Evolutionary conservation across 148 eudicot species (phyloP).

Genomic region (Rhododendron henanense): DNA sequence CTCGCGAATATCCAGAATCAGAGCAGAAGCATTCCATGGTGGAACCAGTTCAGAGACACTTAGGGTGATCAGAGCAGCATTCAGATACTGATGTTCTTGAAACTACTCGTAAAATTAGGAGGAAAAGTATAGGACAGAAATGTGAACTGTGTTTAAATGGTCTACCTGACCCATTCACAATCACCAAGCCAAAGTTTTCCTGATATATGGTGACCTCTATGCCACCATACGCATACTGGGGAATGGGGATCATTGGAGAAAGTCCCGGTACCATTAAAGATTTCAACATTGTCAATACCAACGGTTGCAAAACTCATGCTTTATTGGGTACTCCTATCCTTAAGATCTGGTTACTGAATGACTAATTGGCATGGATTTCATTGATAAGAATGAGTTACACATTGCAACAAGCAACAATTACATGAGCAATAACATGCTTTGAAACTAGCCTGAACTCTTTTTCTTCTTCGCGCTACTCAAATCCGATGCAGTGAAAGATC

Average conservation of each 20-base stretch:
- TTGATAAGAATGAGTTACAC: constrained; percentile 18
- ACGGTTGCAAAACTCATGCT: background rate
- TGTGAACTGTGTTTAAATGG: background rate
- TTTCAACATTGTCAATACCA: background rate
- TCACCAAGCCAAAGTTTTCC: background rate
- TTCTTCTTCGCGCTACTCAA: constrained; percentile 37
- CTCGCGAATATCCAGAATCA: background rate
- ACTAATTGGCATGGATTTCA: constrained; percentile 3
- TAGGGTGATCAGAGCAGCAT: background rate
- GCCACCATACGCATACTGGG: background rate
- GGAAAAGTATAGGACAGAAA: background rate
- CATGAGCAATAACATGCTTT: background rate
- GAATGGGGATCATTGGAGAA: background rate
- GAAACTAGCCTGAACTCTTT: constrained; percentile 38
- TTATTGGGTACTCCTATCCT: background rate
- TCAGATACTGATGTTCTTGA: background rate
- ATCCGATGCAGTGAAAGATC: constrained; percentile 47
- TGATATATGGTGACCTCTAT: background rate
- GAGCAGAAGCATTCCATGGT: background rate
- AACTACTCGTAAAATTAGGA: background rate
- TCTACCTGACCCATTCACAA: background rate
- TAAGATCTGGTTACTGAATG: background rate
- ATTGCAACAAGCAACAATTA: background rate
- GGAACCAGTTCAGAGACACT: background rate
- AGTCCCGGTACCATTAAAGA: background rate